These are phyloP conservation scores for Leccinum angustisporum DNA, from an alignment of 1,284 basidiomycete genomes.

Conservation along the genomic window DNA sequence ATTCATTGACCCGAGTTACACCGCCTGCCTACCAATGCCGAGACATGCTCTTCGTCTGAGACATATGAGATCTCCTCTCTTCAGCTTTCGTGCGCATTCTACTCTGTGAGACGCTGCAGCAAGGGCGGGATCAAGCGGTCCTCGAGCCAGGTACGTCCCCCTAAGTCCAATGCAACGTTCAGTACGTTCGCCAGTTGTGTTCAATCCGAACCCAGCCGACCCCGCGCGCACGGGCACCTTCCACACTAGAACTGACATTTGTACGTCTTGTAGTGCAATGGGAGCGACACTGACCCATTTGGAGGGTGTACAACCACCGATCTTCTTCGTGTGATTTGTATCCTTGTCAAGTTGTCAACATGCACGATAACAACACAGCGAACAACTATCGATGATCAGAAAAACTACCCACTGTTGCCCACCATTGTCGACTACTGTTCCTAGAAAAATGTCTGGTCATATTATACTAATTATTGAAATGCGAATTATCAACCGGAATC, in stretches of 20 bases:
- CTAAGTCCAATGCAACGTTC: background rate
- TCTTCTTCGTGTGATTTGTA: background rate
- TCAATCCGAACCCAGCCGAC: background rate
- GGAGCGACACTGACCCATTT: background rate
- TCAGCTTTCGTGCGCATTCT: background rate
- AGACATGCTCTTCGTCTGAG: conserved; percentile 3
- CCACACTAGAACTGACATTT: background rate
- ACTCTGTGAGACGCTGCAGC: background rate
- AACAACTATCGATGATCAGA: background rate
- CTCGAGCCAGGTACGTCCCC: conserved; percentile 1
- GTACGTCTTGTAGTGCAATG: background rate
- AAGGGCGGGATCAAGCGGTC: background rate
- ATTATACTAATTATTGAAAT: background rate
- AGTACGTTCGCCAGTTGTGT: background rate
- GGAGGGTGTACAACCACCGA: background rate
- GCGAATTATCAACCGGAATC: background rate
- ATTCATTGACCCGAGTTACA: background rate
- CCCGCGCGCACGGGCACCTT: background rate
- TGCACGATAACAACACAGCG: background rate
- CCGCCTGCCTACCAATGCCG: background rate
- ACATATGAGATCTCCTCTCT: background rate
- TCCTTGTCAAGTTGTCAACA: background rate
- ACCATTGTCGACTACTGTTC: background rate
- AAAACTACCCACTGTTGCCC: background rate
- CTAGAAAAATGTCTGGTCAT: no score